A percentile compares a stretch with the other conserved stretches of the same genome.
phyloP scores from a whole-genome alignment of 164 flowering plant genomes.

The Nymphaea colorata region DNA sequence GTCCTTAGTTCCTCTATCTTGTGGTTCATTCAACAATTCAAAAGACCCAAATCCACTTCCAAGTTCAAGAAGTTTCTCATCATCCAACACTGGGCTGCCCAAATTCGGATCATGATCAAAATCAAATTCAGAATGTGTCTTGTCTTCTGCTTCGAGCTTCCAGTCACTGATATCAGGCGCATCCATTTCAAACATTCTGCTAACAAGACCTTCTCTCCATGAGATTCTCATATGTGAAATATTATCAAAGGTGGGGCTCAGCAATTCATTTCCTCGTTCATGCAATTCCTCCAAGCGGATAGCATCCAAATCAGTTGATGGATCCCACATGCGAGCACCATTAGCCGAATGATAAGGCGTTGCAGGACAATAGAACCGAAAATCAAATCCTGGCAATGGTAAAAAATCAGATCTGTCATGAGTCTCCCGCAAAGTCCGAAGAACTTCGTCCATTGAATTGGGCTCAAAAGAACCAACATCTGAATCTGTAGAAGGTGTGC shows the following conservation, averaged over 20 bases:
- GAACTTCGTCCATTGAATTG: constrained; percentile 21
- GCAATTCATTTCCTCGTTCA: constrained; percentile 11
- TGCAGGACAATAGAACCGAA: constrained; percentile 23
- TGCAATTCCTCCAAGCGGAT: constrained; percentile 1
- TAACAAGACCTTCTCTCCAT: constrained; percentile 67
- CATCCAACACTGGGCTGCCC: constrained; percentile 2
- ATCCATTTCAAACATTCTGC: constrained; percentile 56
- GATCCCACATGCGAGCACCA: constrained; percentile 15
- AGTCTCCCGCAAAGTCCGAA: constrained; percentile 22
- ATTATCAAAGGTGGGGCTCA: constrained; percentile 22
- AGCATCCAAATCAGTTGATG: constrained; percentile 10
- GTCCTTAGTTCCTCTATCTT: constrained; percentile 37
- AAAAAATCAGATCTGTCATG: constrained; percentile 24
- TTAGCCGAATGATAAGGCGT: constrained; percentile 23
- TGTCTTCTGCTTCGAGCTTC: constrained; percentile 61
- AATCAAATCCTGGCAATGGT: constrained; percentile 25
- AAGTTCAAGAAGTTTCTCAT: constrained; percentile 10
- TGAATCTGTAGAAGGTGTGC: constrained; percentile 61
- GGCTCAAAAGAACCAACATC: constrained; percentile 17
- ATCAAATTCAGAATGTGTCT: constrained; percentile 6
- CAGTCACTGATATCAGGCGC: constrained; percentile 65
- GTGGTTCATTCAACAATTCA: constrained; percentile 12
- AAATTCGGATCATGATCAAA: constrained; percentile 7
- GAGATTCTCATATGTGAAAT: constrained; percentile 50
- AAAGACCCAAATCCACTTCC: constrained; percentile 9